Percentiles rank a stretch among this genome's conserved stretches.
These are phyloP conservation scores for Venturia effusa DNA, from an alignment of 2,329 filamentous ascomycete genomes.

Conservation along the genomic window DNA sequence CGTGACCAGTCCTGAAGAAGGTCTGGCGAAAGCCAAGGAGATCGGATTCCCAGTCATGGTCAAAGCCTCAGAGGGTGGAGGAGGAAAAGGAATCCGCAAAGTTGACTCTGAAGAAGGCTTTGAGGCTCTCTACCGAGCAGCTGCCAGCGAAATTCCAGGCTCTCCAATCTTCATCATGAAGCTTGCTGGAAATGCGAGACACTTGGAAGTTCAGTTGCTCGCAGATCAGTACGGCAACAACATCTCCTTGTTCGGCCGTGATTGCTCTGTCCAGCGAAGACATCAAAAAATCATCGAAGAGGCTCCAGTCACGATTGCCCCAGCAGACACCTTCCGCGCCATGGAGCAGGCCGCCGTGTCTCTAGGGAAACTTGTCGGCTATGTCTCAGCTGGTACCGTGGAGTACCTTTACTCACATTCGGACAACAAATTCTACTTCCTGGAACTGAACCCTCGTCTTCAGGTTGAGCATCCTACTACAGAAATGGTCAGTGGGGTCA, in stretches of 20 bases:
- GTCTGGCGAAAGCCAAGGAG: slow-evolving; percentile 70
- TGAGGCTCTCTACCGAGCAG: slow-evolving; percentile 80
- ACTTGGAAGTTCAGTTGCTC: slow-evolving; percentile 93
- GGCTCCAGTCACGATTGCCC: slow-evolving; percentile 93
- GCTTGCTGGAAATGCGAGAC: slow-evolving; percentile 87
- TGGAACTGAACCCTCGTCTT: slow-evolving; percentile 96
- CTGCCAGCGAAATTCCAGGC: slow-evolving; percentile 92
- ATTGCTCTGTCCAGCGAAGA: slow-evolving; percentile 95
- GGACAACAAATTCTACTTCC: slow-evolving; percentile 98
- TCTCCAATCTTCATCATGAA: slow-evolving; percentile 99
- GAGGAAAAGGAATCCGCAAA: slow-evolving; percentile 98
- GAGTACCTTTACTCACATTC: slow-evolving; percentile 98
- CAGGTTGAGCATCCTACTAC: slow-evolving; percentile 99
- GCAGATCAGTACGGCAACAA: slow-evolving; percentile 99
- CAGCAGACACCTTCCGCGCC: slow-evolving; percentile 74
- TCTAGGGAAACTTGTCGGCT: slow-evolving; percentile 86
- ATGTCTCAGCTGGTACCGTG: slow-evolving; percentile 96
- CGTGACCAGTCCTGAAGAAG: slow-evolving; percentile 80
- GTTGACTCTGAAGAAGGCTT: slow-evolving; percentile 79
- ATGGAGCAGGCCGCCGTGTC: slow-evolving; percentile 97
- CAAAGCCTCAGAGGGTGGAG: slow-evolving; percentile 98
- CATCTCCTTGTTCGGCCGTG: slow-evolving; percentile 95
- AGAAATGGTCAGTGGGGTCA: slow-evolving; percentile 98
- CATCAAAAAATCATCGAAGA: slow-evolving; percentile 99
- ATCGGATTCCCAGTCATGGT: slow-evolving; percentile 99